Conservation (phyloP, 2,329 filamentous ascomycete genomes). For the Parastagonospora avenae region DNA sequence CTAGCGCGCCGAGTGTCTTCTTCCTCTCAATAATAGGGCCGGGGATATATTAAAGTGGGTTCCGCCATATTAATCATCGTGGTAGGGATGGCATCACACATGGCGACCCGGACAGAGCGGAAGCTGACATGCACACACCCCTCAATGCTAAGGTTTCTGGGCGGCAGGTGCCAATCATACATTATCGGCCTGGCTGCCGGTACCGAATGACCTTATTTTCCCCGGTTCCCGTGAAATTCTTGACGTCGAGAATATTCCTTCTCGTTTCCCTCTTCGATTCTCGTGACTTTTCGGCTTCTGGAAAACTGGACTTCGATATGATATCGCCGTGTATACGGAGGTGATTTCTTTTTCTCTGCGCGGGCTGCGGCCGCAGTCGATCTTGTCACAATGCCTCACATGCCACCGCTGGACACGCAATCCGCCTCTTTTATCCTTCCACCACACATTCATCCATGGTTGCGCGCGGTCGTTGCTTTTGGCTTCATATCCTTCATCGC, state of each 20-base stretch:
- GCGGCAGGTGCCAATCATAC: constrained; percentile 20
- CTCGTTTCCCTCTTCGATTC: background rate
- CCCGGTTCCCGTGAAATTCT: background rate
- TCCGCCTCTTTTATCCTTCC: constrained; percentile 43
- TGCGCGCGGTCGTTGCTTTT: constrained; percentile 54
- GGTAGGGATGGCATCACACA: constrained; percentile 4
- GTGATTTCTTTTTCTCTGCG: constrained; percentile 9
- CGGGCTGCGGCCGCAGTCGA: background rate
- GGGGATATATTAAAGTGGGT: constrained; percentile 18
- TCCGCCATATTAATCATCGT: constrained; percentile 8
- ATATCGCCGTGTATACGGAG: constrained; percentile 9
- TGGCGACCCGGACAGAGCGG: constrained; percentile 5
- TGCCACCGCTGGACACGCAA: constrained; percentile 26
- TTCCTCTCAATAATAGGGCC: constrained; percentile 2
- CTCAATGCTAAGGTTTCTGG: constrained; percentile 7
- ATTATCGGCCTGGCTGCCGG: constrained; percentile 22
- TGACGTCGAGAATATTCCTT: background rate
- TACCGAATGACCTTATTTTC: background rate
- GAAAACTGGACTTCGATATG: constrained; percentile 21
- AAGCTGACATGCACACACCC: constrained; percentile 3
- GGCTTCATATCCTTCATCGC: constrained; percentile 55
- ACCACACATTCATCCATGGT: constrained; percentile 44
- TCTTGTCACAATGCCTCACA: constrained; percentile 23
- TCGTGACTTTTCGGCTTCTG: background rate
- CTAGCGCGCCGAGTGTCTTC: background rate